A percentile compares a stretch with the other conserved stretches of the same genome.
Conservation (phyloP, 495 filamentous ascomycete genomes). For the Thermothielavioides terrestris region DNA sequence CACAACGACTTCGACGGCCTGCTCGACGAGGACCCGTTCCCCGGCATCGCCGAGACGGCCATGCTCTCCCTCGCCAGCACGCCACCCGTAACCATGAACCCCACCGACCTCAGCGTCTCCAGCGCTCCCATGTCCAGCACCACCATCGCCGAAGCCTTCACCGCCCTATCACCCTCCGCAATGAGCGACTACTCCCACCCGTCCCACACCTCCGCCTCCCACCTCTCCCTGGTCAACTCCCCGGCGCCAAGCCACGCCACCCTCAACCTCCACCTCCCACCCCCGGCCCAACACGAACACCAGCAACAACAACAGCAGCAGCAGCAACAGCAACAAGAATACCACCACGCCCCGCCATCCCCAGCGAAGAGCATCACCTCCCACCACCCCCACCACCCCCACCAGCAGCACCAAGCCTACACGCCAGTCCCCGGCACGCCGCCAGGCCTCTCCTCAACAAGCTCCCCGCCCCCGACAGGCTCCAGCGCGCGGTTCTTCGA, state of each 20-base stretch:
- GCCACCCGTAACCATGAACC: slow-evolving; percentile 28
- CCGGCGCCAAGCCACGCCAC: too few relatives aligned
- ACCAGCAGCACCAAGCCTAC: too few relatives aligned
- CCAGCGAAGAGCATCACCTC: slow-evolving; percentile 37
- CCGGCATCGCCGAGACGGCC: slow-evolving; percentile 35
- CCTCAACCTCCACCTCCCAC: slow-evolving; percentile 10
- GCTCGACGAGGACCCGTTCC: slow-evolving; percentile 37
- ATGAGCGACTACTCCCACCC: slow-evolving; percentile 24
- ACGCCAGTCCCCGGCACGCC: slow-evolving; percentile 20
- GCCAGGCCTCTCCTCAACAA: slow-evolving; percentile 35
- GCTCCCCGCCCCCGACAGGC: slow-evolving; percentile 33
- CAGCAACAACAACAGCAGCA: slow-evolving; percentile 11
- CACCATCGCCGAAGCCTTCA: slow-evolving; percentile 26
- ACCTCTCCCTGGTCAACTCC: background rate
- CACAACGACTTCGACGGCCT: slow-evolving; percentile 27
- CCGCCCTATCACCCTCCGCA: slow-evolving; percentile 25
- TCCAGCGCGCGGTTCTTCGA: slow-evolving; percentile 34
- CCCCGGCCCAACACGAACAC: slow-evolving; percentile 6
- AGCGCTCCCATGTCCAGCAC: slow-evolving; percentile 34
- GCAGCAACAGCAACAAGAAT: background rate
- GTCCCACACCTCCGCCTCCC: slow-evolving; percentile 1
- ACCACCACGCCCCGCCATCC: slow-evolving; percentile 29
- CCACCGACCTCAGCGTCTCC: slow-evolving; percentile 28
- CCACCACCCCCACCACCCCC: slow-evolving; percentile 22
- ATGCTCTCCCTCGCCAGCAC: slow-evolving; percentile 19